Base-by-base conservation (phyloP, 2,329 filamentous ascomycete genomes). In the Colletotrichum sojae region DNA sequence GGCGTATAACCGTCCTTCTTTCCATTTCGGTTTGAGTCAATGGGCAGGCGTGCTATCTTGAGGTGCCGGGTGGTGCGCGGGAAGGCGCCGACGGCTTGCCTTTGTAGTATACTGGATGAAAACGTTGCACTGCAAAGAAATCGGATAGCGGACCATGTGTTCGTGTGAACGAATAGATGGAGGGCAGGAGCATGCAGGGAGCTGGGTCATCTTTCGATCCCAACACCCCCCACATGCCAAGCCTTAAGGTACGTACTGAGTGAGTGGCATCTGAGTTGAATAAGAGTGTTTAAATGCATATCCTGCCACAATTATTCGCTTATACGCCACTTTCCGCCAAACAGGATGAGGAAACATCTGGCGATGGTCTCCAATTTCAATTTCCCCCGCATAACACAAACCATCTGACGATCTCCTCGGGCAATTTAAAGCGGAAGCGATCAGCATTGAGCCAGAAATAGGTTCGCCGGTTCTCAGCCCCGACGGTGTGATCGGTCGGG, bases 401-500 rank as follows among this genome's bases (percentile, higher is more conserved):
- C 12, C 15, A 31, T 45, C 25, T 25, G 39, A 18, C 45, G 56
- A 70, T 63, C 57, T 58, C 25, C 22, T 57, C 52, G 56, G 56
- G 66, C 54, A 52, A 56, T 66, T 66, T 46, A 66, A 69, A 66
- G 52, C 52, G 57, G 67, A 46, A 57, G 52, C 51, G 67, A 70
- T 70, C 63, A 54, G 67, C 67, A 70, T 67, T 54, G 40, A n/a
- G 56, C 63, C 48, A 57, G 51, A 70, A 67, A 63, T 70, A 63
- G 58, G 40, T 58, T 70, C 20, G 31, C 56, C 55, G 45, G 67
- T 8, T 63, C 56, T 43, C 55, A 27, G 56, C 51, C 63, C 45
- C 45, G 49, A 36, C 40, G 22, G 46, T 20, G 45, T 49, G 62
- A 69, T 69, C 55, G 36, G 18, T 52, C 63, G 67, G 63, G 39